These are phyloP conservation scores for Ploettnerulaceae sp. DNA, from an alignment of 2,329 filamentous ascomycete genomes.

Conservation along the genomic window DNA sequence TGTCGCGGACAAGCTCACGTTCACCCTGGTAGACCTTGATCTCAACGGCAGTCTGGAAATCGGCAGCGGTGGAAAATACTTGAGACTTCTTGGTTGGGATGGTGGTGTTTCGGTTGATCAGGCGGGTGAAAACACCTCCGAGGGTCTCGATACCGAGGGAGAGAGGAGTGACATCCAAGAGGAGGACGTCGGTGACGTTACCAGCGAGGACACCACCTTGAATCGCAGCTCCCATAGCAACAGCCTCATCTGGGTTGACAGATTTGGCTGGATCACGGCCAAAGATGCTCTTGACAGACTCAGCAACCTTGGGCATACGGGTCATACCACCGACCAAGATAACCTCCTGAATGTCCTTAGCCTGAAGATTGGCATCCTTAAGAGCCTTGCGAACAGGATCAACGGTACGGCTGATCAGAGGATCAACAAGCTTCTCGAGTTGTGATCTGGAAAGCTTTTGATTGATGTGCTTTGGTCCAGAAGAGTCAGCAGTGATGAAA, in stretches of 20 bases:
- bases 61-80: conserved; percentile 93
- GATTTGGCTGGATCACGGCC: conserved; percentile 96
- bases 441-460: conserved; percentile 86
- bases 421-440: conserved; percentile 89
- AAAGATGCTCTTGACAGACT: conserved; percentile 96
- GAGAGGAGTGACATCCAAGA: conserved; percentile 92
- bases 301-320: conserved; percentile 96
- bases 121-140: conserved; percentile 92
- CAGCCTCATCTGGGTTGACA: conserved; percentile 97
- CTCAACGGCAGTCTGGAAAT: conserved; percentile 98
- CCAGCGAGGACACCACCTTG: conserved; percentile 95
- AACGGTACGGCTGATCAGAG: conserved; percentile 78
- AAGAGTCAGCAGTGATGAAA: conserved; percentile 95
- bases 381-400: conserved; percentile 95
- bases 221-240: conserved; percentile 94
- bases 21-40: conserved; percentile 99
- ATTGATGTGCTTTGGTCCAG: conserved; percentile 98
- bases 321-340: conserved; percentile 99
- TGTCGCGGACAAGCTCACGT: conserved; percentile 97
- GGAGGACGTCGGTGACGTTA: conserved; percentile 92
- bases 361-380: conserved; percentile 86
- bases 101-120: conserved; percentile 99
- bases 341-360: conserved; percentile 95
- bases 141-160: conserved; percentile 98
- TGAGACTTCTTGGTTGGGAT: conserved; percentile 99